Evolutionary conservation across 2,329 filamentous ascomycete species (phyloP), one percentile per base, ranked within the genome.

Genomic region (Sordariomycetes sp.): DNA sequence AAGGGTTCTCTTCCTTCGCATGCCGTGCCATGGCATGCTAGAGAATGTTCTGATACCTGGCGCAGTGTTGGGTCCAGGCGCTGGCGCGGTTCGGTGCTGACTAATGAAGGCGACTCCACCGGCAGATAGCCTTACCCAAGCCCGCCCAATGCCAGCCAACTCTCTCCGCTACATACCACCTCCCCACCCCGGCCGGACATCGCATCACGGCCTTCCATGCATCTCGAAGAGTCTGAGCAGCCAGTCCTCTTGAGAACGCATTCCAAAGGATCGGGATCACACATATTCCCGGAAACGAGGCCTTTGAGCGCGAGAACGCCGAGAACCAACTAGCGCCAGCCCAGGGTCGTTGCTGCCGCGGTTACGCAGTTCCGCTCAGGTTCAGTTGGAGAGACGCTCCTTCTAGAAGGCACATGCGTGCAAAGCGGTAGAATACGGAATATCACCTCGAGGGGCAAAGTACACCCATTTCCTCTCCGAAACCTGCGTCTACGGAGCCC

Each of bases 131-230:
- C 55, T 56, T 56, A 51, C 60, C 61, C 66, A 66, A 64, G n/a
- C 39, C 67, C 64, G 62, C 65, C 63, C 61, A 56, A 57, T 64
- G 63, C 60, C 62, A 64, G 63, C 61, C 65, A 71, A 71, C 67
- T 67, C 67, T 70, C 63, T 63, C 68, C 68, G 66, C 61, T 70
- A 68, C 69, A 71, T 63, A 52, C 62, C 57, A 58, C 60, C 35
- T 12, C 22, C n/a, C 25, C 39, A 36, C 4, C 25, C 56, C 48
- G 50, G 42, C 42, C 39, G 53, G 56, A 22, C 51, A 20, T 39
- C 24, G 35, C 45, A 50, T 8, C 45, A 24, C 22, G 45, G 20
- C n/a, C 45, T 32, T 39, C n/a, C 45, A 20, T 10, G 20, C 45
- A 22, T 50, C 22, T 24, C 45, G 20, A 50, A 50, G 45, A 50